phyloP scores from a whole-genome alignment of 2,329 filamentous ascomycete species.

The Beauveria bassiana region DNA sequence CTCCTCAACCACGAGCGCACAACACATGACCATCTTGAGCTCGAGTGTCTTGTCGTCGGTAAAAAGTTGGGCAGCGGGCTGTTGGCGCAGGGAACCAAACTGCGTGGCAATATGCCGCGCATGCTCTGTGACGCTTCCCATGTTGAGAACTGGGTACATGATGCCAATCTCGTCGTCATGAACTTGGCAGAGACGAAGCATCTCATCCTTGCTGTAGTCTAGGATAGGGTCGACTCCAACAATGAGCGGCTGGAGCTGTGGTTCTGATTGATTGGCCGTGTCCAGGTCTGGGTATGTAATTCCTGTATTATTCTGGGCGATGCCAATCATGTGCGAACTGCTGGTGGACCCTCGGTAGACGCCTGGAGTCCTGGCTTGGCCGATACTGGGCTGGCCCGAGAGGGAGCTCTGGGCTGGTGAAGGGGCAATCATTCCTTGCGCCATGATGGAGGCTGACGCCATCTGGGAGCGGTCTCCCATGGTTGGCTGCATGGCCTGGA shows the following conservation, averaged over 20 bases:
- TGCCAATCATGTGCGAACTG: slow-evolving; percentile 74
- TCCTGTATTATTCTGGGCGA: slow-evolving; percentile 86
- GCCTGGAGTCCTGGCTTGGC: slow-evolving; percentile 43
- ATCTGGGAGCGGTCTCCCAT: slow-evolving; percentile 38
- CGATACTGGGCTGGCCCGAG: slow-evolving; percentile 30
- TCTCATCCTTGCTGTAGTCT: slow-evolving; percentile 69
- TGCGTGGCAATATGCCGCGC: slow-evolving; percentile 63
- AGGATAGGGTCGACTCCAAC: slow-evolving; percentile 63
- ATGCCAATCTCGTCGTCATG: slow-evolving; percentile 87
- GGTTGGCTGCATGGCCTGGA: slow-evolving; percentile 54
- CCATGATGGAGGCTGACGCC: slow-evolving; percentile 30
- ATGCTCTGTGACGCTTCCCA: slow-evolving; percentile 63
- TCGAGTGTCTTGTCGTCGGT: slow-evolving; percentile 53
- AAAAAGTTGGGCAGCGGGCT: slow-evolving; percentile 29
- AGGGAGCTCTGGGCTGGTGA: slow-evolving; percentile 37
- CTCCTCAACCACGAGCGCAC: slow-evolving; percentile 68
- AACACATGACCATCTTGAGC: slow-evolving; percentile 78
- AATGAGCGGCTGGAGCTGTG: not conserved
- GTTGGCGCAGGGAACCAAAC: slow-evolving; percentile 47
- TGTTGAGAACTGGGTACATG: slow-evolving; percentile 83
- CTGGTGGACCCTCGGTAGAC: slow-evolving; percentile 81
- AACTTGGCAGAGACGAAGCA: slow-evolving; percentile 66
- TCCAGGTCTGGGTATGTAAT: slow-evolving; percentile 54
- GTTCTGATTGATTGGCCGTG: slow-evolving; percentile 44
- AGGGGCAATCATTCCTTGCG: slow-evolving; percentile 19